Base-by-base conservation (phyloP, 306 rosid species). In the Styphnolobium japonicum region DNA sequence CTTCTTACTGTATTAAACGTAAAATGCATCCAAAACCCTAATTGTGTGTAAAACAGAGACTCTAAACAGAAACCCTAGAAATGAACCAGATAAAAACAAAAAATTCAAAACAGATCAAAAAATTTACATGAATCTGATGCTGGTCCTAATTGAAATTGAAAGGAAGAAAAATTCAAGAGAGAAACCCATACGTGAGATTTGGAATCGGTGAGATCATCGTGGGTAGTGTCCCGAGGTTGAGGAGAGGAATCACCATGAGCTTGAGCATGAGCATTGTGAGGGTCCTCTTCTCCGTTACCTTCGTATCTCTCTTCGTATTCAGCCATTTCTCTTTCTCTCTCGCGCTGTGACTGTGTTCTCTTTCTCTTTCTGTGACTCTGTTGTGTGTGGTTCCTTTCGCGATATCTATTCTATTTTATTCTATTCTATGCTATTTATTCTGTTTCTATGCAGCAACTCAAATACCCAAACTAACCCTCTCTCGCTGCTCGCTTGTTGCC, bases 301-400 rank as follows among this genome's bases (percentile, higher is more conserved):
- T 90, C 94, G 87, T 88, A 91, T 80, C 91, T 86, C 51, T 83
- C 97, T 34, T 89, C 93, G 94, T 87, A 89, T 25, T 95, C 99
- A 7, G 92, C 75, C 99, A 95, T 95, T 29, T 76, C 53, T 43
- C n/a, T 61, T 33, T 49, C 18, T 40, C 0, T 46, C 5, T 45
- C n/a, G n/a, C n/a, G n/a, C 15, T n/a, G 23, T 16, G 27, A 21
- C 22, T 29, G 48, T 5, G 10, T 0, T 6, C 22, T 29, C 58
- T 75, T 2, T 37, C 46, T 12, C 10, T 21, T 9, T 29, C n/a
- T 5, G 11, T 23, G n/a, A 2, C 16, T 4, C 42, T 2, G 15
- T 19, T 12, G 36, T 18, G 43, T 12, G 0, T 3, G 49, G n/a
- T 65, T 37, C 10, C 42, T 37, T 37, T 37, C 8, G 8, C 42